A percentile compares a stretch with the other conserved stretches of the same genome.
Conservation (phyloP, 495 filamentous ascomycete genomes). For the Aspergillus leporis region DNA sequence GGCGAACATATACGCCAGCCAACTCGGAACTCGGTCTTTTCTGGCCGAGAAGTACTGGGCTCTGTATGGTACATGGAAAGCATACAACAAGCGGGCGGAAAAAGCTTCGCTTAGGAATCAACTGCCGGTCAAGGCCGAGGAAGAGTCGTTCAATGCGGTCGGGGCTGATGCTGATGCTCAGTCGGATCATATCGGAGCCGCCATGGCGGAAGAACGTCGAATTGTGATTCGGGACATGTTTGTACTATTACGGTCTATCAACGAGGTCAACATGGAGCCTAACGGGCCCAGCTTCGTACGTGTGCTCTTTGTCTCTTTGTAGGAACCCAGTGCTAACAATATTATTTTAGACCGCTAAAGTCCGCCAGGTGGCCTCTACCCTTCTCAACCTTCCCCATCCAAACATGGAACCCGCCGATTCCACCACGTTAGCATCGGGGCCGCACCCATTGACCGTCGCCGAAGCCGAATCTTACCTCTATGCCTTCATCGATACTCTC, state of each 20-base stretch:
- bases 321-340: constrained; percentile 6
- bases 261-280: constrained; percentile 79
- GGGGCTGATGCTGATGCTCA: constrained; percentile 31
- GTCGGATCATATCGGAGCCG: constrained; percentile 47
- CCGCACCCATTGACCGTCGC: constrained; percentile 36
- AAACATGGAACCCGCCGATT: constrained; percentile 38
- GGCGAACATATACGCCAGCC: constrained; percentile 74
- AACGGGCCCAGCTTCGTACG: constrained; percentile 71
- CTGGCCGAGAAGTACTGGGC: constrained; percentile 81
- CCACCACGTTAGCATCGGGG: constrained; percentile 18
- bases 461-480: constrained; percentile 64
- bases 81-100: constrained; percentile 29
- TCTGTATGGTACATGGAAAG: constrained; percentile 56
- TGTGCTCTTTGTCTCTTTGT: constrained; percentile 7
- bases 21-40: constrained; percentile 73
- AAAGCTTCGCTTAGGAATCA: constrained; percentile 19
- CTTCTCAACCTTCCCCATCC: constrained; percentile 63
- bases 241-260: constrained; percentile 66
- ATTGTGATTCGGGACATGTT: constrained; percentile 74
- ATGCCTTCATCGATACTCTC: constrained; percentile 67
- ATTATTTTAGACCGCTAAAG: constrained; percentile 57
- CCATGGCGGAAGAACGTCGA: constrained; percentile 69
- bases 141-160: constrained; percentile 8
- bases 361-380: constrained; percentile 75
- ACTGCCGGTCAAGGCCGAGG: constrained; percentile 22